phyloP scores from a whole-genome alignment of 768 basidiomycete species.

The Daedaleopsis nitida region DNA sequence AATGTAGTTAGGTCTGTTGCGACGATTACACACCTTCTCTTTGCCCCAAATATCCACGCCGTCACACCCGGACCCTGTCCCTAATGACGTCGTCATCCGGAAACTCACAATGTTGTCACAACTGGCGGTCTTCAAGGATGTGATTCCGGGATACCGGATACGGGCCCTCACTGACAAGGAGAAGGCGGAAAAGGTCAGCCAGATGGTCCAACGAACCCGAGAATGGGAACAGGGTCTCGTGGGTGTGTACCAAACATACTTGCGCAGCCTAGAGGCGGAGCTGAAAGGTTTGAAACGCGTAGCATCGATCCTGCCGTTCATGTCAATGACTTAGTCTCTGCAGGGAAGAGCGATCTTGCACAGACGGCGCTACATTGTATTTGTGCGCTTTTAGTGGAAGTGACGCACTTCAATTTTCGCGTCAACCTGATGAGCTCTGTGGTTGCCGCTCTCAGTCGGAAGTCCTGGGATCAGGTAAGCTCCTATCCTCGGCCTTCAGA shows the following conservation, averaged over 20 bases:
- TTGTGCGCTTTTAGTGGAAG: conserved; percentile 80
- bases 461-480: conserved; percentile 86
- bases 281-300: conserved; percentile 66
- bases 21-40: conserved; percentile 89
- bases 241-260: conserved; percentile 82
- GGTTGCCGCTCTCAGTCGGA: conserved; percentile 79
- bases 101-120: conserved; percentile 89
- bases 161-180: conserved; percentile 89
- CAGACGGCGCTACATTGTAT: conserved; percentile 80
- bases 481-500: conserved; percentile 2
- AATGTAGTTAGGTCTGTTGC: conserved; percentile 78
- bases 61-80: conserved; percentile 66
- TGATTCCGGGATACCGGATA: conserved; percentile 95
- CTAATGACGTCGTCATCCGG: conserved; percentile 81
- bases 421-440: conserved; percentile 89
- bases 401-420: conserved; percentile 96
- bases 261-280: conserved; percentile 83
- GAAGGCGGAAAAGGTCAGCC: conserved; percentile 90
- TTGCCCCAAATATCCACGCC: conserved; percentile 70
- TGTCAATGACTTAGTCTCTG: conserved; percentile 19
- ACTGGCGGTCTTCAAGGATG: conserved; percentile 92
- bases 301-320: conserved; percentile 9
- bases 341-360: conserved; percentile 67
- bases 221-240: conserved; percentile 98
- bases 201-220: conserved; percentile 84